Conservation (phyloP, 805 yeast species). For the Yamadazyma endophytica region DNA sequence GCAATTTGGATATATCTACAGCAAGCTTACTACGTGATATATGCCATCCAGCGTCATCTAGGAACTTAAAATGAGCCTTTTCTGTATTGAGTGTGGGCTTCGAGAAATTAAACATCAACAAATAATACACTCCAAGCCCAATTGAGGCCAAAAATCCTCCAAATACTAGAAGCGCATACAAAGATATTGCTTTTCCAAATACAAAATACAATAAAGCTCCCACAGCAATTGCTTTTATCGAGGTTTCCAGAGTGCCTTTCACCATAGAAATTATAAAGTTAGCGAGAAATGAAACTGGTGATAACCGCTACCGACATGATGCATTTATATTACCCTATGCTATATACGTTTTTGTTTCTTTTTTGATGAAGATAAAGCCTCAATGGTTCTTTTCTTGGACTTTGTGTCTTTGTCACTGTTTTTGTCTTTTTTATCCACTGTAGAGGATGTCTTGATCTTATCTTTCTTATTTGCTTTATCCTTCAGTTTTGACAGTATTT, state of each 20-base stretch:
- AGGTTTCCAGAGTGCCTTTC: too few relatives aligned
- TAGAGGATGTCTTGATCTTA: conserved; percentile 6
- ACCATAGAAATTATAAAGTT: too few relatives aligned
- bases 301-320: too few relatives aligned
- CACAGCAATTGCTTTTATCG: too few relatives aligned
- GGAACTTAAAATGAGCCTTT: conserved; percentile 7
- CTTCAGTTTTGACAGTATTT: conserved; percentile 11
- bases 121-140: conserved; percentile 1
- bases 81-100: neutral
- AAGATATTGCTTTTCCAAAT: neutral
- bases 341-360: too few relatives aligned
- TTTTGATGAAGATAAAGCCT: too few relatives aligned
- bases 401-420: neutral
- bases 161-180: neutral
- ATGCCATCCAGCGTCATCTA: conserved; percentile 5
- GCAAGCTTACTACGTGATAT: neutral
- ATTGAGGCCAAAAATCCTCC: conserved; percentile 1
- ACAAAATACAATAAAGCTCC: too few relatives aligned
- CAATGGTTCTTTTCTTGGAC: too few relatives aligned
- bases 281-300: too few relatives aligned
- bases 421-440: conserved; percentile 4
- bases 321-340: too few relatives aligned
- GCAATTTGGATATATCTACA: conserved; percentile 15
- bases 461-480: conserved; percentile 12
- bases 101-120: conserved; percentile 4